Conservation (phyloP, 2,329 filamentous ascomycete species). For the Boeremia exigua region DNA sequence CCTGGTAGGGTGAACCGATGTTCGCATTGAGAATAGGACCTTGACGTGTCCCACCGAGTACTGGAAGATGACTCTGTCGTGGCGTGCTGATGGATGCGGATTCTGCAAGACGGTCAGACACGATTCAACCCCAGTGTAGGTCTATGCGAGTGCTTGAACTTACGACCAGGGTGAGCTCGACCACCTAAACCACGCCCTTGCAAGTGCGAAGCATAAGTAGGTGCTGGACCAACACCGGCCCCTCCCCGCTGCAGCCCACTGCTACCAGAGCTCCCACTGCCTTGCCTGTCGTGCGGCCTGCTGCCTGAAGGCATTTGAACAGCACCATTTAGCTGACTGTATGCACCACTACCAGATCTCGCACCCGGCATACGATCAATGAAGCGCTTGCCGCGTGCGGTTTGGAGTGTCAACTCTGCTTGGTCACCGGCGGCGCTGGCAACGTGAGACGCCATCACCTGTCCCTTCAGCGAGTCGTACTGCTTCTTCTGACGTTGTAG, state of each 20-base stretch:
- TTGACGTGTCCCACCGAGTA: conserved; percentile 36
- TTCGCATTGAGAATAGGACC: conserved; percentile 28
- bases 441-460: conserved; percentile 61
- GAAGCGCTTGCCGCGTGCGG: conserved; percentile 36
- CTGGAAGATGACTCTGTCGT: conserved; percentile 37
- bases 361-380: conserved; percentile 40
- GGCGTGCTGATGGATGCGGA: conserved; percentile 34
- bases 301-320: conserved; percentile 20
- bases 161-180: conserved; percentile 30
- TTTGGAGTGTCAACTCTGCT: conserved; percentile 39
- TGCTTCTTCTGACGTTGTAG: conserved; percentile 70
- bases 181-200: conserved; percentile 24
- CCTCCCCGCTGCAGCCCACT: conserved; percentile 31
- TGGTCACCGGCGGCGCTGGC: conserved; percentile 61
- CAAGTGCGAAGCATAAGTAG: conserved; percentile 28
- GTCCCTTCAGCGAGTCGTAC: conserved; percentile 63
- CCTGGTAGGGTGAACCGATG: conserved; percentile 30
- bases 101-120: conserved; percentile 22
- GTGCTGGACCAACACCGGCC: conserved; percentile 20
- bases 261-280: conserved; percentile 36
- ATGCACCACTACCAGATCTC: conserved; percentile 31
- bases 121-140: too few species aligned
- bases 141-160: conserved; percentile 6
- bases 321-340: conserved; percentile 26
- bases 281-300: conserved; percentile 26